Evolutionary conservation across 78 protist genomes (phyloP), one percentile per base, ranked within the genome.

Genomic region (Andalucia godoyi): DNA sequence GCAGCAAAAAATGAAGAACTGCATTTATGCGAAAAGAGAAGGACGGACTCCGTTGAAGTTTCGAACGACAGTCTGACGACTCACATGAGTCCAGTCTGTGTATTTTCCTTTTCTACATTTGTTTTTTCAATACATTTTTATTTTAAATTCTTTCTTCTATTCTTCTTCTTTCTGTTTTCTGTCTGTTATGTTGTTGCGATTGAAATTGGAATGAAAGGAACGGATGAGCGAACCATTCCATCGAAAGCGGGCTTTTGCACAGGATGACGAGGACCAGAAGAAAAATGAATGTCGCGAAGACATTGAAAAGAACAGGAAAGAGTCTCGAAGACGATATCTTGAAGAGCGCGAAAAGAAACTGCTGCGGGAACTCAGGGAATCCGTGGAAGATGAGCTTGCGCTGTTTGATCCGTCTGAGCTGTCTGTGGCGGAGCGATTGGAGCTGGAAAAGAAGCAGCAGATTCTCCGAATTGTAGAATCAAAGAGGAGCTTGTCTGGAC

Each of bases 401-500:
- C 49, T 45, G 49, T 45, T 45, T 45, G 15, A 15, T 45, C 27
- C 64, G 39, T 64, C 13, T 32, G 29, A 62, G 51, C 79, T 89
- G 42, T 71, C 88, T 2, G 62, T 7, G 42, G 36, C 60, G 27
- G 95, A 89, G 77, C 52, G 32, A 9, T 23, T 12, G 34, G 78
- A 70, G 21, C 74, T 67, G 34, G 82, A 83, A 55, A 29, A 42
- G 32, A 75, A 80, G 49, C 67, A 80, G 83, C 36, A 53, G 37
- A 34, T 83, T 17, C 70, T 74, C 15, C 25, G 34, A 54, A n/a
- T 54, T 54, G 15, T 54, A 54, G n/a, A 54, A 21, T 23, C 17
- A 17, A 21, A 17, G 15, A 17, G 59, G 15, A 61, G 15, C 57
- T 50, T 61, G 17, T n/a, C 15, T 54, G n/a, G 17, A 37, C 41